Conservation (phyloP, 2,329 filamentous ascomycete genomes). For the Epichloe baconii region DNA sequence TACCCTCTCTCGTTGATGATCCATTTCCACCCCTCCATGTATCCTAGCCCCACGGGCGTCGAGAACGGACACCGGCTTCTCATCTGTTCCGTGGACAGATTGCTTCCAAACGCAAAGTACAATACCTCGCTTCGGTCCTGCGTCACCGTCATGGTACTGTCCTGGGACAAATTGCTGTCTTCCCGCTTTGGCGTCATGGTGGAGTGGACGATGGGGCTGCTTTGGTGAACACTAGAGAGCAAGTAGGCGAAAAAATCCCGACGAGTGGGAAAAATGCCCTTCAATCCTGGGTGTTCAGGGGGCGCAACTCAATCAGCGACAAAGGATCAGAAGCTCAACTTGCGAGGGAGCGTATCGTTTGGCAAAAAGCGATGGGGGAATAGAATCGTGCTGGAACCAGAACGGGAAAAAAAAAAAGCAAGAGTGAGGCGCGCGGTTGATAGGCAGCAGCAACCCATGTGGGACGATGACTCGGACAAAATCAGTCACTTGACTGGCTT, state of each 20-base stretch:
- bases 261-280: background rate
- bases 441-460: background rate
- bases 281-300: background rate
- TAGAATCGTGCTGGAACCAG: background rate
- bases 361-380: background rate
- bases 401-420: background rate
- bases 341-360: background rate
- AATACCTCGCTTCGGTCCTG: conserved; percentile 25
- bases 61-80: conserved; percentile 43
- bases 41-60: conserved; percentile 41
- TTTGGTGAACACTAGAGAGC: too few relatives aligned
- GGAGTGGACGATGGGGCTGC: background rate
- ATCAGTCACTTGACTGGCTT: background rate
- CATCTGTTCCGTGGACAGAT: conserved; percentile 57
- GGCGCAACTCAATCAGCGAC: background rate
- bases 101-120: conserved; percentile 62
- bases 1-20: conserved; percentile 55
- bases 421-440: background rate
- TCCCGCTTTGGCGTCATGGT: conserved; percentile 13
- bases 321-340: background rate
- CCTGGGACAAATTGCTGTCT: conserved; percentile 22
- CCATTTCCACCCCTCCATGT: conserved; percentile 46
- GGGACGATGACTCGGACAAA: background rate
- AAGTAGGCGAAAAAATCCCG: background rate
- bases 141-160: conserved; percentile 22